These are phyloP conservation scores for Angophora floribunda DNA, from an alignment of 345 rosid species.

Conservation along the genomic window DNA sequence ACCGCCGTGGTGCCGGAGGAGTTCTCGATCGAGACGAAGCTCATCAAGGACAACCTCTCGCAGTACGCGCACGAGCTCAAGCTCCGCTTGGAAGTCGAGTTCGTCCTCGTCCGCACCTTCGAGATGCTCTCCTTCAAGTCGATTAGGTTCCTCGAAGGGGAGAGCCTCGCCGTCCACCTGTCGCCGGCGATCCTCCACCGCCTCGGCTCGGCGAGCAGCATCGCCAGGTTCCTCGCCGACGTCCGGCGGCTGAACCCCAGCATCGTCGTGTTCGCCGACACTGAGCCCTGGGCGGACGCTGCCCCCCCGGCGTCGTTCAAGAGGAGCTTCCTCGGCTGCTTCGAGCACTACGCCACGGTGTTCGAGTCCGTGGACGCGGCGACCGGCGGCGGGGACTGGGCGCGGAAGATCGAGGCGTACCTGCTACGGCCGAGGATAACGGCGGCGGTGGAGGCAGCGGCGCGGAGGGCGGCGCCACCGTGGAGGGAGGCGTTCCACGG, in stretches of 20 bases:
- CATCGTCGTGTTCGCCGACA: constrained; percentile 60
- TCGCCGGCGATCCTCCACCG: constrained; percentile 65
- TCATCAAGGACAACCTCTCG: constrained; percentile 62
- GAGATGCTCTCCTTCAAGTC: constrained; percentile 72
- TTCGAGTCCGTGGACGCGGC: constrained; percentile 84
- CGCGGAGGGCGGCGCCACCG: constrained; percentile 28
- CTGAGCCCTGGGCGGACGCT: constrained; percentile 44
- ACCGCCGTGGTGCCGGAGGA: constrained; percentile 83
- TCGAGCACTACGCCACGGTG: constrained; percentile 70
- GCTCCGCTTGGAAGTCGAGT: constrained; percentile 66
- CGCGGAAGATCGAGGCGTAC: constrained; percentile 53
- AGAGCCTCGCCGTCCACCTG: constrained; percentile 43
- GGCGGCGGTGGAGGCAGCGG: constrained; percentile 40
- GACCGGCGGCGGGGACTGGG: constrained; percentile 35
- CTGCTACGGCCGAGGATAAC: constrained; percentile 50
- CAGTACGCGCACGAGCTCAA: constrained; percentile 81
- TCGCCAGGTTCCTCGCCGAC: constrained; percentile 37
- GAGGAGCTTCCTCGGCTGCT: constrained; percentile 51
- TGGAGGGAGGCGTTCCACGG: constrained; percentile 70
- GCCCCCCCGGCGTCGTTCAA: constrained; percentile 47
- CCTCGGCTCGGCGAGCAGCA: constrained; percentile 23
- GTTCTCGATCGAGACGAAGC: constrained; percentile 47
- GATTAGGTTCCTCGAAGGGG: constrained; percentile 61
- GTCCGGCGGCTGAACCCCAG: constrained; percentile 46
- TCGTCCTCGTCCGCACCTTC: constrained; percentile 53